A percentile compares a stretch with the other conserved stretches of the same genome.
Conservation (phyloP, 345 rosid genomes). For the Acer yangbiense region DNA sequence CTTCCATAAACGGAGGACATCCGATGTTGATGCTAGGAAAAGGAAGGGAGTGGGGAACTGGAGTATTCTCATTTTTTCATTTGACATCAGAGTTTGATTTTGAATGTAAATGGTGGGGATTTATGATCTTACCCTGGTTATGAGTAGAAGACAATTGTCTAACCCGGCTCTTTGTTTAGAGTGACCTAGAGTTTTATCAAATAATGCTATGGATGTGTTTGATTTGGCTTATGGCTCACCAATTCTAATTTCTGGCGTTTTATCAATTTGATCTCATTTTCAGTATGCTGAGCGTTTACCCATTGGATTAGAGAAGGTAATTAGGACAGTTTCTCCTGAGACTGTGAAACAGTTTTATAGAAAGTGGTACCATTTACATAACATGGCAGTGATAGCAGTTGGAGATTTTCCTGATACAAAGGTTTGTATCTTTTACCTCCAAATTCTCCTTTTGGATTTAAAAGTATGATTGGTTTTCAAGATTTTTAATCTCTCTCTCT, state of each 20-base stretch:
- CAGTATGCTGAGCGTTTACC: slow-evolving; percentile 97
- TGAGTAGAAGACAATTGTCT: neutral
- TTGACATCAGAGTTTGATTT: slow-evolving; percentile 2
- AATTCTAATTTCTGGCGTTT: neutral
- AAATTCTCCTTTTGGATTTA: slow-evolving; percentile 5
- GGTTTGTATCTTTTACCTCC: slow-evolving; percentile 47
- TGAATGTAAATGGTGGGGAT: neutral
- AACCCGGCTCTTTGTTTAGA: slow-evolving; percentile 1
- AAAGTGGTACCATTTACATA: slow-evolving; percentile 80
- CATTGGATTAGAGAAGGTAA: slow-evolving; percentile 89
- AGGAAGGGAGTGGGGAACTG: neutral
- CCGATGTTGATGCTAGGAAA: neutral
- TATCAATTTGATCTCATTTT: slow-evolving; percentile 16
- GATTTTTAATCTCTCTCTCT: slow-evolving; percentile 7
- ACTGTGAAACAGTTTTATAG: slow-evolving; percentile 71
- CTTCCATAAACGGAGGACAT: neutral
- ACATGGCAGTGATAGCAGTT: slow-evolving; percentile 94
- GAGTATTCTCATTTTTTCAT: neutral
- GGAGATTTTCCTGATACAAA: slow-evolving; percentile 89
- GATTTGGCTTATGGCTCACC: neutral
- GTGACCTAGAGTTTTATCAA: neutral
- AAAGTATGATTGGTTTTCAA: slow-evolving; percentile 1
- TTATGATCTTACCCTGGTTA: slow-evolving; percentile 1
- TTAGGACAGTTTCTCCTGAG: slow-evolving; percentile 73
- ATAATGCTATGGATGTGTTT: slow-evolving; percentile 6